Base-by-base conservation (phyloP, 371 early-diverging fungal genomes). In the Mortierella sp. region DNA sequence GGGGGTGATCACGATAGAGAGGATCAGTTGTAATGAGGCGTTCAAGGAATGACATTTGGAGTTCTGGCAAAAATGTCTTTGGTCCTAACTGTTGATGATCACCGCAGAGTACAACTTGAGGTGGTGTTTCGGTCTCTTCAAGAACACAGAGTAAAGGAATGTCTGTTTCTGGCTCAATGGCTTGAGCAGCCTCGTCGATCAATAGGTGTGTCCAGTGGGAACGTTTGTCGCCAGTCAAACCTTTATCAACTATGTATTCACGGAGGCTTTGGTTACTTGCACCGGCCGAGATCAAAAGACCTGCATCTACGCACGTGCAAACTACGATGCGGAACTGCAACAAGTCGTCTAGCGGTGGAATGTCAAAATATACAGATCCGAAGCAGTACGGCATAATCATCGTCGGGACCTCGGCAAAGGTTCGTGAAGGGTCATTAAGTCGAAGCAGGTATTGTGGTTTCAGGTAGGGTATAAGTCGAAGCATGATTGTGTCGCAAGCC, bases 151-250 rank as follows among this genome's bases (percentile, higher is more conserved):
- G 75, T 55, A 87, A 57, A 1, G 86, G 82, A 25, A 85, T 75
- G 43, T 74, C 60, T 6, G 80, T 76, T 50, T 87, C 86, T 0
- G 85, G 80, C 63, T 88, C 88, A 45, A 81, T 65, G 2, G 85
- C 85, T 47, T 88, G 88, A 1, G 83, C 88, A 14, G 84, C 83
- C 48, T 88, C 88, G 75, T 88, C 88, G 45, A 88, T 75, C 56
- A 88, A 68, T 19, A 85, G 51, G 51, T 88, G 88, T 25, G 83
- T 73, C 77, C 77, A 76, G 21, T 76, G 77, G 7, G 77, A 72
- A 19, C 72, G 68, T 7, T 37, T 61, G 2, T 68, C 66, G 12
- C 16, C 46, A 1, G 53, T 44, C 12, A 69, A 46, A 7, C 70
- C 70, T 46, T 75, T 70, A 60, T 70, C 67, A 1, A 60, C n/a